These are phyloP conservation scores for Brassica hybrid DNA, from an alignment of 441 rosid genomes.

Conservation along the genomic window DNA sequence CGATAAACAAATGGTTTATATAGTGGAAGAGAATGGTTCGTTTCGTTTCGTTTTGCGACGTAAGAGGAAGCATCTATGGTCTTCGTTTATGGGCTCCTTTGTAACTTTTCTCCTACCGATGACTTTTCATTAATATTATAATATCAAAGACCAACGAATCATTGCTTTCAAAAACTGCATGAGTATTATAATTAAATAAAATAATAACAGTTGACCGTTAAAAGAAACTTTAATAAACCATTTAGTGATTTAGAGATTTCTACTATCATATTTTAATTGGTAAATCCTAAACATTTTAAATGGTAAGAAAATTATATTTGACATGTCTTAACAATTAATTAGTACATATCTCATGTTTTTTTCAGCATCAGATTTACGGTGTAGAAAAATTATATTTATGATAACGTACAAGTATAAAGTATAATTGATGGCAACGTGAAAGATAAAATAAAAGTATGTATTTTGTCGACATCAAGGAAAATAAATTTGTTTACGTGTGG, in stretches of 20 bases:
- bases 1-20: conserved; percentile 28
- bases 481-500: neutral
- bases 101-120: neutral
- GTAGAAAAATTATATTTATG: neutral
- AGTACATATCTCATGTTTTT: neutral
- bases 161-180: neutral
- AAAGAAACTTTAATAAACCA: too few species aligned
- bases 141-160: neutral
- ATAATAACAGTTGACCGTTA: neutral
- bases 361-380: neutral
- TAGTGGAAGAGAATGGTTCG: conserved; percentile 14
- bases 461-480: neutral
- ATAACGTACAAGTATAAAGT: neutral
- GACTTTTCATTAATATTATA: conserved; percentile 33
- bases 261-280: neutral
- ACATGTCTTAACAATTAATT: neutral
- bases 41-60: conserved; percentile 18
- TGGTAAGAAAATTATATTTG: neutral
- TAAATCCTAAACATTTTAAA: neutral
- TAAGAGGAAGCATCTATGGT: conserved; percentile 39
- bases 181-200: neutral
- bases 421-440: neutral
- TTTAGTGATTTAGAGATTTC: neutral
- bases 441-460: neutral
- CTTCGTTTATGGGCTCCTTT: conserved; percentile 28